Conservation (phyloP, 257 asterid genomes). For the Gynochthodes officinalis region DNA sequence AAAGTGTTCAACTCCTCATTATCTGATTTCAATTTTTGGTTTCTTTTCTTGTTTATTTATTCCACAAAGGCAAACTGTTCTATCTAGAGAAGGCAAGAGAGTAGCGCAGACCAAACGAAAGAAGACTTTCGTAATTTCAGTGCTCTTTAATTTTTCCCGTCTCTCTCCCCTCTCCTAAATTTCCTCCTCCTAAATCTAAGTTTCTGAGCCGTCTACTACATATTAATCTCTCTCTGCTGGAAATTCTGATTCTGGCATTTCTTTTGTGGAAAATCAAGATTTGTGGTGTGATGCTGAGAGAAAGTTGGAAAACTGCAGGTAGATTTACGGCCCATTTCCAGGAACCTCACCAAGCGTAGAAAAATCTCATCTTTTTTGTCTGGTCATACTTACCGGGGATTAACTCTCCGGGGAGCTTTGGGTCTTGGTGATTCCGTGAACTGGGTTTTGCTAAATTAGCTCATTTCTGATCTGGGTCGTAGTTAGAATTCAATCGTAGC, state of each 20-base stretch:
- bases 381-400: neutral
- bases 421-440: slow-evolving; percentile 3
- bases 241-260: slow-evolving; percentile 4
- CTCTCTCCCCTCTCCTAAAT: slow-evolving; percentile 4
- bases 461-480: slow-evolving; percentile 24
- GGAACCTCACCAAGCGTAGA: neutral
- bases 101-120: slow-evolving; percentile 8
- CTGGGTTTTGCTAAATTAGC: slow-evolving; percentile 17
- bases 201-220: slow-evolving; percentile 6
- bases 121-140: slow-evolving; percentile 8
- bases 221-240: neutral
- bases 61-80: slow-evolving; percentile 7
- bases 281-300: neutral
- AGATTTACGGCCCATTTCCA: slow-evolving; percentile 3
- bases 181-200: neutral
- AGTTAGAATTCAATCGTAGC: slow-evolving; percentile 16
- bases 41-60: neutral
- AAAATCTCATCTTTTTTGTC: neutral
- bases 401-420: slow-evolving; percentile 9
- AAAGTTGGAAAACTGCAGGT: neutral
- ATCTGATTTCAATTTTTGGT: neutral
- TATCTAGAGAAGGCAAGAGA: neutral
- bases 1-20: slow-evolving; percentile 8
- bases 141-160: neutral
- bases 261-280: neutral